Conservation (phyloP, 78 protist species). For the Cavenderia fasciculata region DNA sequence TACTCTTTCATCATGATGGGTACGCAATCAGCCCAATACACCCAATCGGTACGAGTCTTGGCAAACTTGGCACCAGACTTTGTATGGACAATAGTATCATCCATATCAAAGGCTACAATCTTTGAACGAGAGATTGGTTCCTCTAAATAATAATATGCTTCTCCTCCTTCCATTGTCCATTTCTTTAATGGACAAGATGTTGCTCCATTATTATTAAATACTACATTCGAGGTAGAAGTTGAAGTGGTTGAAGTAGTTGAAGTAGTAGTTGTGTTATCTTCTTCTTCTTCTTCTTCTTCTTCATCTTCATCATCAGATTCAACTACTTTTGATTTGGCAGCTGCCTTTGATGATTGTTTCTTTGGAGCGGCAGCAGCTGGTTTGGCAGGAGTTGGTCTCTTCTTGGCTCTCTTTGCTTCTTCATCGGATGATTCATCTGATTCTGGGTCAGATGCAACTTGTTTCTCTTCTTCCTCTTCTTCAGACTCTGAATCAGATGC, state of each 20-base stretch:
- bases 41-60: conserved; percentile 28
- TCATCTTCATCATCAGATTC: conserved; percentile 24
- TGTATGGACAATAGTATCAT: conserved; percentile 14
- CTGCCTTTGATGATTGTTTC: background rate
- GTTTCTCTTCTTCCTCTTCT: background rate
- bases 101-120: conserved; percentile 74
- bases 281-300: conserved; percentile 4
- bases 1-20: conserved; percentile 15
- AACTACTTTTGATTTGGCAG: background rate
- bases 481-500: background rate
- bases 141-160: background rate
- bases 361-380: conserved; percentile 4
- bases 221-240: background rate
- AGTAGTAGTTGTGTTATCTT: background rate
- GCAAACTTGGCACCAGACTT: conserved; percentile 48
- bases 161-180: conserved; percentile 20
- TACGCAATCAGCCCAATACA: conserved; percentile 33
- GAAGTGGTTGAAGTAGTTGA: background rate
- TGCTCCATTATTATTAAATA: background rate
- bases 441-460: background rate
- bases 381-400: background rate
- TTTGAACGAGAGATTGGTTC: conserved; percentile 10
- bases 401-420: background rate
- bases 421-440: background rate
- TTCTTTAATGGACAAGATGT: conserved; percentile 1